phyloP scores from a whole-genome alignment of 2,329 filamentous ascomycete species.

The Emydomyces testavorans region DNA sequence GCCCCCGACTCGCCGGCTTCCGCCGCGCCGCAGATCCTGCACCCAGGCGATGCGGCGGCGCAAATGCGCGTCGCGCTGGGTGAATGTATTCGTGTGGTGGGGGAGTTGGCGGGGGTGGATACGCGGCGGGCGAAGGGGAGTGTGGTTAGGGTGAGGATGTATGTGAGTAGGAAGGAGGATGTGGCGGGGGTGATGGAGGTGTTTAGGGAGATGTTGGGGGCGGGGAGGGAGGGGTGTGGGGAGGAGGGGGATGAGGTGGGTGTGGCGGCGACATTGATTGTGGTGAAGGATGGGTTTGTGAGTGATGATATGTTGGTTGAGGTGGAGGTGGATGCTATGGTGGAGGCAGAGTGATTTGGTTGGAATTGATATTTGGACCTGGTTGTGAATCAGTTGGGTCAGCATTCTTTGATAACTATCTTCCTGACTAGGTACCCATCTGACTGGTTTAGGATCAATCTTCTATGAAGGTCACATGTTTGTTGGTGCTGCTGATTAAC shows the following conservation, averaged over 20 bases:
- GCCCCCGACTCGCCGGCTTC: conserved; percentile 25
- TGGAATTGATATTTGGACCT: no score
- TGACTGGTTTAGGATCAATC: no score
- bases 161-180: conserved; percentile 17
- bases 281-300: conserved; percentile 29
- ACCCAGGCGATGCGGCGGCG: conserved; percentile 24
- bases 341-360: conserved; percentile 6
- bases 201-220: conserved; percentile 14
- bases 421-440: no score
- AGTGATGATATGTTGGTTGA: conserved; percentile 21
- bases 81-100: conserved; percentile 26
- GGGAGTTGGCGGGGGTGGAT: conserved; percentile 16
- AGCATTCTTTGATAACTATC: no score
- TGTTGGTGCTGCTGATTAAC: no score
- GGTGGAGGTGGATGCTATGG: conserved; percentile 31
- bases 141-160: conserved; percentile 30
- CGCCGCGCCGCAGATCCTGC: conserved; percentile 24
- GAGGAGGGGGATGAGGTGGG: conserved; percentile 20
- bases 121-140: conserved; percentile 23
- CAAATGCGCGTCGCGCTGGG: conserved; percentile 24
- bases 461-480: no score
- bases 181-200: conserved; percentile 13
- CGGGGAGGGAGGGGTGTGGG: conserved; percentile 17
- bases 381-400: no score
- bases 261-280: conserved; percentile 30